phyloP scores from a whole-genome alignment of 371 early-diverging fungal species.

The Lichtheimia ornata region DNA sequence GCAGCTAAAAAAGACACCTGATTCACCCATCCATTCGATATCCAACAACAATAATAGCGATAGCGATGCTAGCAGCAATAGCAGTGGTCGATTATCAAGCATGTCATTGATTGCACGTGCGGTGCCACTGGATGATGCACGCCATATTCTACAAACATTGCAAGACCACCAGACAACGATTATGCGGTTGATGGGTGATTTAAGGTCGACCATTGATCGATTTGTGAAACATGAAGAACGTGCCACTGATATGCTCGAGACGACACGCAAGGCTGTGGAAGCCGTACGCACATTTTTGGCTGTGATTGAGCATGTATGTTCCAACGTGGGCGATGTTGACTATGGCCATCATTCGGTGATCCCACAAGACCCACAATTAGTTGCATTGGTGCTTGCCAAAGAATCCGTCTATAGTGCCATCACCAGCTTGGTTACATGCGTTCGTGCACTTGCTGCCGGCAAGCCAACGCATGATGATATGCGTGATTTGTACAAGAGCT shows the following conservation, averaged over 20 bases:
- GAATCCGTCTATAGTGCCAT: slow-evolving; percentile 49
- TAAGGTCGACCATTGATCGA: slow-evolving; percentile 22
- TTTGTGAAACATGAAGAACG: slow-evolving; percentile 20
- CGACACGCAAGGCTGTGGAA: slow-evolving; percentile 42
- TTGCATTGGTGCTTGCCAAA: slow-evolving; percentile 43
- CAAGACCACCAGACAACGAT: slow-evolving; percentile 29
- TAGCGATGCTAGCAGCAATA: slow-evolving; percentile 7
- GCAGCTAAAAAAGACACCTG: slow-evolving; percentile 8
- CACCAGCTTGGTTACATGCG: slow-evolving; percentile 45
- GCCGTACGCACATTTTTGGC: slow-evolving; percentile 38
- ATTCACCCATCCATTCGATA: neutral
- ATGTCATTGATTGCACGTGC: slow-evolving; percentile 28
- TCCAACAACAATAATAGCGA: slow-evolving; percentile 5
- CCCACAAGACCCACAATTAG: slow-evolving; percentile 41
- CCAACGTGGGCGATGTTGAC: slow-evolving; percentile 34
- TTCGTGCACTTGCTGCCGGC: slow-evolving; percentile 35
- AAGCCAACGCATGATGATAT: slow-evolving; percentile 19
- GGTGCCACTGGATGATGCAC: slow-evolving; percentile 23
- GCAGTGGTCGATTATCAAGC: slow-evolving; percentile 21
- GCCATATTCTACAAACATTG: slow-evolving; percentile 29
- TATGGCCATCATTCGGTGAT: slow-evolving; percentile 29
- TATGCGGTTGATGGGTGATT: slow-evolving; percentile 22
- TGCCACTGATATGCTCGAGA: slow-evolving; percentile 41
- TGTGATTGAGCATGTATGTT: slow-evolving; percentile 43
- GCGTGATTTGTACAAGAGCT: slow-evolving; percentile 27